Evolutionary conservation across 1,284 basidiomycete species (phyloP).

Genomic region (Ganoderma sinense): DNA sequence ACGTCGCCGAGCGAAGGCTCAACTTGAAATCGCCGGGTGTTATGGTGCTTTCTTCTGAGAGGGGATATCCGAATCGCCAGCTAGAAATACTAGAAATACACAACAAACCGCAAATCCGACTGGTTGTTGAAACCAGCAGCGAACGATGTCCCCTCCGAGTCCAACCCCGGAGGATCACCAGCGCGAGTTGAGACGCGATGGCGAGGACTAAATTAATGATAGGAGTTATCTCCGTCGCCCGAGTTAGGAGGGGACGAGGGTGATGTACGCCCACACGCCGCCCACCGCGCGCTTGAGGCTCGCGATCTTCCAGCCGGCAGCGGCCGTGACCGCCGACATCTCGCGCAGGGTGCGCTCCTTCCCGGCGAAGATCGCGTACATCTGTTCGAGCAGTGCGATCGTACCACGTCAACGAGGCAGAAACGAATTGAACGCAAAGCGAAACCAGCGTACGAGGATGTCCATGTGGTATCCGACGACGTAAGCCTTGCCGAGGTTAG

Average conservation of each 20-base stretch:
- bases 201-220: background rate
- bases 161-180: background rate
- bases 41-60: no score
- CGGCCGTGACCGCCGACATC: conserved; percentile 55
- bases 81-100: background rate
- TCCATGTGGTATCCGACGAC: conserved; percentile 43
- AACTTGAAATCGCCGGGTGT: no score
- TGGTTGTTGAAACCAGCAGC: conserved; percentile 14
- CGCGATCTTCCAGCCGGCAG: conserved; percentile 70
- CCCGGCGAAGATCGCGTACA: conserved; percentile 69
- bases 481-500: conserved; percentile 13
- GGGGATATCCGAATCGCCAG: background rate
- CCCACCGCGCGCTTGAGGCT: conserved; percentile 54
- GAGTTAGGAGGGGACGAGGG: conserved; percentile 55
- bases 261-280: conserved; percentile 40
- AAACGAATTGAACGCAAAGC: background rate
- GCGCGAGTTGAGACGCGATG: background rate
- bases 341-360: conserved; percentile 72
- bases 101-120: background rate
- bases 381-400: conserved; percentile 46
- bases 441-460: conserved; percentile 62
- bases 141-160: background rate
- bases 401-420: background rate
- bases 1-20: no score
- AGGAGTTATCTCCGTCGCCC: background rate